Evolutionary conservation across 768 basidiomycete species (phyloP), one percentile per base, ranked within the genome.

Genomic region (Gymnopilus junonius): DNA sequence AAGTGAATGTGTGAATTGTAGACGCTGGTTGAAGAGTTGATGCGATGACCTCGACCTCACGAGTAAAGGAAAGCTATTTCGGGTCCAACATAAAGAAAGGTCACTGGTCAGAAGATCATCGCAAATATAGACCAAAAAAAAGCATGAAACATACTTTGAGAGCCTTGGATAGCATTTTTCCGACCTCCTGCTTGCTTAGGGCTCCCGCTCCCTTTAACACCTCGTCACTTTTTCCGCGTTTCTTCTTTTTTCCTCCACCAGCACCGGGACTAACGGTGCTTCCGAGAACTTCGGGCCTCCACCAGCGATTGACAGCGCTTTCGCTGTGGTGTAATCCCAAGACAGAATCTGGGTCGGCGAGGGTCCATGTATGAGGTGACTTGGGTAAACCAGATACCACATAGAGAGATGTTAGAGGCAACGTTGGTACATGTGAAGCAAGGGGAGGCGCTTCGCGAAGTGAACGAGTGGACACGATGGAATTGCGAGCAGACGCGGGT

Each of bases 1-100:
- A 98, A 3, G 92, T 92, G 77, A 97, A 98, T 0, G 88, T 91
- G 73, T 97, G 94, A 46, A 95, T 89, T 15, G 95, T 97, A 6
- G 93, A 93, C 1, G 95, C 91, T 7, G 96, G 96, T 68, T 96
- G 93, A 10, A 96, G 84, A 21, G 94, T 94, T n/a, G 95, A 94
- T 14, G 95, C 94, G 72, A 98, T 92, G 59, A 98, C 90, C 74
- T 96, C 94, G 43, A 96, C 92, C 74, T 97, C 95, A 57, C 92
- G 91, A 35, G 93, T 88, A 75, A 96, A 95, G 8, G 94, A 94
- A 46, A 96, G 88, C 93, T 95, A 67, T 43, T 40, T 17, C 35
- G 29, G 48, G n/a, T n/a, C n/a, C 48, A 27, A 14, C 3, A 51
- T 55, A 6, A 29, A 61, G 34, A 55, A 65, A n/a, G n/a, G n/a